phyloP scores from a whole-genome alignment of 192 early-diverging fungal genomes.

The Funneliformis mosseae region DNA sequence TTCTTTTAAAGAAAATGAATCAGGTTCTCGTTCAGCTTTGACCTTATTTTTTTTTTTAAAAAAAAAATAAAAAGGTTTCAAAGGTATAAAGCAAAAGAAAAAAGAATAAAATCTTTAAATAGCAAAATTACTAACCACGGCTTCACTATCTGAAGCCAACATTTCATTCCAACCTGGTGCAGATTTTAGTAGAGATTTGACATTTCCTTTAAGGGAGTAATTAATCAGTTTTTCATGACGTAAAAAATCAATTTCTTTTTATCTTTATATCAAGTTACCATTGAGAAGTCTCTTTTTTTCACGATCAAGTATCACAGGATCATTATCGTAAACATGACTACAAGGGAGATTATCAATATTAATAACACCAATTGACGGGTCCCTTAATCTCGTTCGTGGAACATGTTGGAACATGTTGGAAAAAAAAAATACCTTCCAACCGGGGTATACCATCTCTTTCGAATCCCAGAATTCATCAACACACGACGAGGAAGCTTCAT shows the following conservation, averaged over 20 bases:
- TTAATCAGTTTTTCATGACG: neutral
- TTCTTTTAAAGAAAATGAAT: neutral
- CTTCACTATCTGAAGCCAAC: conserved; percentile 31
- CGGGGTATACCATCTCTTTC: neutral
- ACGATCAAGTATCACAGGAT: neutral
- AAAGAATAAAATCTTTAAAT: neutral
- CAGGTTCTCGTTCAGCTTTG: neutral
- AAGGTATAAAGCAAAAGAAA: neutral
- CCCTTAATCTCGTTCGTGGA: neutral
- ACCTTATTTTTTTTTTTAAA: neutral
- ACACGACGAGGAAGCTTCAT: neutral
- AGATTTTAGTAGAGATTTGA: neutral
- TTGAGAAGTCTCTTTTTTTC: neutral
- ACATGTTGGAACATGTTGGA: too few species aligned
- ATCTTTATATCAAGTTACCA: neutral
- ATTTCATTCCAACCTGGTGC: conserved; percentile 33
- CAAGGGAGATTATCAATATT: neutral
- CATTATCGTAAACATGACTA: neutral
- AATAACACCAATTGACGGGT: neutral
- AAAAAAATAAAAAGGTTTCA: too few species aligned
- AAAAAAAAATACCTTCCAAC: neutral
- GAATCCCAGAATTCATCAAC: neutral
- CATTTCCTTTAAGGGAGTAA: neutral
- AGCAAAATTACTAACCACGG: conserved; percentile 1
- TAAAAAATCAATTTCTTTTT: neutral